phyloP scores from a whole-genome alignment of 2,329 filamentous ascomycete species.

The Aureobasidium melanogenum region DNA sequence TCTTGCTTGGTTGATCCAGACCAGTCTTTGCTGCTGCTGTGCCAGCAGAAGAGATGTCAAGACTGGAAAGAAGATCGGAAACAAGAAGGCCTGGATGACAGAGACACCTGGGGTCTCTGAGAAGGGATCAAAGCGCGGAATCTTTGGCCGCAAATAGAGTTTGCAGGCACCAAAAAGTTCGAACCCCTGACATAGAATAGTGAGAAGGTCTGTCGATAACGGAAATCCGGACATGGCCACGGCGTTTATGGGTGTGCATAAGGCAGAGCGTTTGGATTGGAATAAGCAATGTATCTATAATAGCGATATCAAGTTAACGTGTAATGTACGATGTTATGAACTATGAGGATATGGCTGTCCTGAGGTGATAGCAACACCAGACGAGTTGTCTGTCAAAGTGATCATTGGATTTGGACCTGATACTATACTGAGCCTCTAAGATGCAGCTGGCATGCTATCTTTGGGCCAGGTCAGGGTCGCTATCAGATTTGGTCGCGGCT shows the following conservation, averaged over 20 bases:
- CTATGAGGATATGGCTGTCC: background rate
- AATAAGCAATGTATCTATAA: conserved; percentile 6
- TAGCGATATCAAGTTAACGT: conserved; percentile 8
- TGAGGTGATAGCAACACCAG: background rate
- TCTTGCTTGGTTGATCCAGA: conserved; percentile 61
- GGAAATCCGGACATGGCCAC: background rate
- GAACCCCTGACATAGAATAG: background rate
- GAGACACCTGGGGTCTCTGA: conserved; percentile 13
- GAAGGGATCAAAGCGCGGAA: conserved; percentile 12
- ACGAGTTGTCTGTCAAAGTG: background rate
- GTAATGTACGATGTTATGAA: background rate
- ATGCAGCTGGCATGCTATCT: background rate
- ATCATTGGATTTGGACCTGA: background rate
- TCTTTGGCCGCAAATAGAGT: conserved; percentile 14
- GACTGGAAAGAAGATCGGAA: conserved; percentile 37
- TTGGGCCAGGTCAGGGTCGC: background rate
- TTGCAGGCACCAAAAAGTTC: background rate
- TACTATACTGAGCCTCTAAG: too few species aligned
- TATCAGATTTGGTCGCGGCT: background rate
- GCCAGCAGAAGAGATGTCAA: conserved; percentile 46
- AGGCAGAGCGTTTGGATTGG: background rate
- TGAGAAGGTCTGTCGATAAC: background rate
- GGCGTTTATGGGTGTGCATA: conserved; percentile 1
- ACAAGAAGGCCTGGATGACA: conserved; percentile 18
- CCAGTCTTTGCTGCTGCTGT: conserved; percentile 71